phyloP scores from a whole-genome alignment of 495 filamentous ascomycete genomes.

The Daldinia vernicosa region DNA sequence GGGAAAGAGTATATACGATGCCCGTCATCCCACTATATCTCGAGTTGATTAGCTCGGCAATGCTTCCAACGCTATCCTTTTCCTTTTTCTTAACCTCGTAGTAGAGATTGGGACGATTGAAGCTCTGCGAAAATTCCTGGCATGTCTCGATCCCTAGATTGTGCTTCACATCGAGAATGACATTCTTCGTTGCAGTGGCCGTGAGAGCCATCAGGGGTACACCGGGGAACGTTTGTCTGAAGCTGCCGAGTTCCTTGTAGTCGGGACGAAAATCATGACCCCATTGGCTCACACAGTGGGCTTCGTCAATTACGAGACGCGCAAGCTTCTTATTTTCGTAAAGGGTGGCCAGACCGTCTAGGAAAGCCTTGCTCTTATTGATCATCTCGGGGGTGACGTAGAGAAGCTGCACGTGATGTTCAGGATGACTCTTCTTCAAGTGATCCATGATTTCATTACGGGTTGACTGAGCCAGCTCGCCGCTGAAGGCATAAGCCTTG shows the following conservation, averaged over 20 bases:
- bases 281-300: constrained; percentile 99
- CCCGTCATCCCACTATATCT: constrained; percentile 77
- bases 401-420: constrained; percentile 79
- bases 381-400: constrained; percentile 99
- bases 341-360: constrained; percentile 67
- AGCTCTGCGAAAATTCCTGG: constrained; percentile 83
- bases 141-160: constrained; percentile 84
- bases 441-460: constrained; percentile 66
- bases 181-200: constrained; percentile 92
- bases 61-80: constrained; percentile 65
- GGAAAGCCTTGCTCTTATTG: constrained; percentile 73
- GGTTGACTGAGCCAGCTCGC: constrained; percentile 68
- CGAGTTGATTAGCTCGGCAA: constrained; percentile 74
- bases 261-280: constrained; percentile 98
- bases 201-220: constrained; percentile 95
- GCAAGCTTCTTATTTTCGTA: constrained; percentile 75
- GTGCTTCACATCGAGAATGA: constrained; percentile 87
- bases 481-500: constrained; percentile 77
- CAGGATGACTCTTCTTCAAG: constrained; percentile 68
- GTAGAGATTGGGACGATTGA: constrained; percentile 90
- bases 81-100: constrained; percentile 77
- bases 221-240: constrained; percentile 72
- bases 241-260: constrained; percentile 83
- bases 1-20: constrained; percentile 93
- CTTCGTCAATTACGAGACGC: constrained; percentile 95